A percentile compares a stretch with the other conserved stretches of the same genome.
Conservation (phyloP, 108 stramenopile genomes). For the Cyclotella baltica region DNA sequence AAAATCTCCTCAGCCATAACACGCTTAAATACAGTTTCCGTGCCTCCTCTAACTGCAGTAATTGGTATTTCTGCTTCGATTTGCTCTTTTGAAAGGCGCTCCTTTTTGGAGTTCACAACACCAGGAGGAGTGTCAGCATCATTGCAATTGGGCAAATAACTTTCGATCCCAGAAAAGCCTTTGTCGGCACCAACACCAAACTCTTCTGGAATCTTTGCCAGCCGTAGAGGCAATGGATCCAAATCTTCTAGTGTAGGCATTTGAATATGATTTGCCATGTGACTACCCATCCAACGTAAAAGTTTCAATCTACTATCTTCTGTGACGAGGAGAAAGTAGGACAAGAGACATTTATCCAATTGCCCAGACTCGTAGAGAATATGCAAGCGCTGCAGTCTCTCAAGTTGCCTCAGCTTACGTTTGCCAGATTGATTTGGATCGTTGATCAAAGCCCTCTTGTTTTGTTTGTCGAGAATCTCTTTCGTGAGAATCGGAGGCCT, state of each 20-base stretch:
- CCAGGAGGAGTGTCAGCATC: background rate
- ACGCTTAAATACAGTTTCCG: constrained; percentile 12
- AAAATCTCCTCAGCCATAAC: constrained; percentile 1
- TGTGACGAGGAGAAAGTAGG: constrained; percentile 11
- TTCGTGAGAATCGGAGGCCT: constrained; percentile 5
- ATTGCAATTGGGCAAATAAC: constrained; percentile 1
- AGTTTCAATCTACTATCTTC: background rate
- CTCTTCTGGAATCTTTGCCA: constrained; percentile 17
- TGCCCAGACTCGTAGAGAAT: background rate
- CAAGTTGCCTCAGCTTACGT: constrained; percentile 17
- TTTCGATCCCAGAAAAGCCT: background rate
- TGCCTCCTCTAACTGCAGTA: background rate
- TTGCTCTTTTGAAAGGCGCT: background rate
- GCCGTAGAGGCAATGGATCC: background rate
- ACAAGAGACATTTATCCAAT: constrained; percentile 8
- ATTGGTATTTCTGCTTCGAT: constrained; percentile 9
- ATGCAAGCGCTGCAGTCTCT: constrained; percentile 9
- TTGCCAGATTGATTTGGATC: constrained; percentile 12
- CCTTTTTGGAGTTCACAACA: background rate
- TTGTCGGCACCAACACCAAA: constrained; percentile 9
- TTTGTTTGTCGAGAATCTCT: background rate
- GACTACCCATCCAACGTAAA: constrained; percentile 23
- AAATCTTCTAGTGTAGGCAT: constrained; percentile 3
- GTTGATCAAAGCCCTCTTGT: background rate
- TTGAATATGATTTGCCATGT: background rate